Conservation (phyloP, 768 basidiomycete genomes). For the Mycena galericulata region DNA sequence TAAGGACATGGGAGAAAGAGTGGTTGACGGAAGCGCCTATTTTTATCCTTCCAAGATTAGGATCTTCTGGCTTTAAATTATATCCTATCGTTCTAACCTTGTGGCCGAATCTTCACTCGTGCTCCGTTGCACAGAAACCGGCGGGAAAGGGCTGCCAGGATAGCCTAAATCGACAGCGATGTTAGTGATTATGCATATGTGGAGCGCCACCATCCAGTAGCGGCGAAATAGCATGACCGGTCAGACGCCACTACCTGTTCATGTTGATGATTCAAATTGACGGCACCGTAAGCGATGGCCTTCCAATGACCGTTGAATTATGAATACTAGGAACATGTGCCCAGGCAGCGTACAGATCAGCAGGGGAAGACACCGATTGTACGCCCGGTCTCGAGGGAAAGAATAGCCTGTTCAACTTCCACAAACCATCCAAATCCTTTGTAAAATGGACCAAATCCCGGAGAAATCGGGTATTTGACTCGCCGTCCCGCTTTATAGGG, state of each 20-base stretch:
- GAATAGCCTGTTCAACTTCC: constrained; percentile 69
- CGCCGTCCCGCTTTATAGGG: constrained; percentile 65
- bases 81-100: neutral
- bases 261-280: constrained; percentile 9
- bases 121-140: neutral
- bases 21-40: neutral
- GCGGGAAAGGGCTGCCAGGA: neutral
- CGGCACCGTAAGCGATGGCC: constrained; percentile 4
- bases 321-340: neutral
- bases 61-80: neutral
- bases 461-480: constrained; percentile 62
- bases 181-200: too few species aligned
- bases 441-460: constrained; percentile 51
- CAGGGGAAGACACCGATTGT: constrained; percentile 64
- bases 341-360: constrained; percentile 38
- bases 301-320: neutral
- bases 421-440: constrained; percentile 85
- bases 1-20: neutral
- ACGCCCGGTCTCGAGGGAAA: constrained; percentile 67
- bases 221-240: neutral
- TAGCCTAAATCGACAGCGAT: too few species aligned
- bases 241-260: constrained; percentile 9
- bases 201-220: neutral
- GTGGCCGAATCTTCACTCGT: neutral
- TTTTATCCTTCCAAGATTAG: neutral